Evolutionary conservation across 345 rosid species (phyloP).

Genomic region (Hirschfeldia incana): DNA sequence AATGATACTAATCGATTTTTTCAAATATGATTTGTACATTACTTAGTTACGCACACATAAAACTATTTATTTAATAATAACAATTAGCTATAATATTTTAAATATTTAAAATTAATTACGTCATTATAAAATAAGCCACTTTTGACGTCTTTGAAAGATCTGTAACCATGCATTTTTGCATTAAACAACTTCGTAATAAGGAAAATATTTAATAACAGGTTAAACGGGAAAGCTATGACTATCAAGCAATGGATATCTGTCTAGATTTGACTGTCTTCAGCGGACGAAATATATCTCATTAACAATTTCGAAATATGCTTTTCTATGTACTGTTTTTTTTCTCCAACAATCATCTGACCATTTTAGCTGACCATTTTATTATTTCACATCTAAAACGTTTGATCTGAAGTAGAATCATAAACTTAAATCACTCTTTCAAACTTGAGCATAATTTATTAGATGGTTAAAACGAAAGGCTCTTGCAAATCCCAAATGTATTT

Average conservation of each 20-base stretch:
- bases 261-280: not conserved
- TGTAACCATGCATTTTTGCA: not conserved
- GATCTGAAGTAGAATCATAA: not conserved
- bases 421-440: not conserved
- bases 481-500: not conserved
- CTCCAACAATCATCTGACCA: not conserved
- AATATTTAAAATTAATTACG: too few species aligned
- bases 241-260: not conserved
- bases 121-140: too few species aligned
- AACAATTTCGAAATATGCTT: not conserved
- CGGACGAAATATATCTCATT: not conserved
- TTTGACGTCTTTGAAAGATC: not conserved
- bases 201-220: not conserved
- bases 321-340: too few species aligned
- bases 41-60: not conserved
- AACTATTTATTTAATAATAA: too few species aligned
- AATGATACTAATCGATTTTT: not conserved
- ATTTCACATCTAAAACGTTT: not conserved
- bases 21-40: not conserved
- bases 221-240: not conserved
- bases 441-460: not conserved
- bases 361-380: too few species aligned
- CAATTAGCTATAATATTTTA: not conserved
- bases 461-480: not conserved
- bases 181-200: not conserved